Evolutionary conservation across 306 rosid genomes (phyloP).

Genomic region (Vachellia pachyceras): DNA sequence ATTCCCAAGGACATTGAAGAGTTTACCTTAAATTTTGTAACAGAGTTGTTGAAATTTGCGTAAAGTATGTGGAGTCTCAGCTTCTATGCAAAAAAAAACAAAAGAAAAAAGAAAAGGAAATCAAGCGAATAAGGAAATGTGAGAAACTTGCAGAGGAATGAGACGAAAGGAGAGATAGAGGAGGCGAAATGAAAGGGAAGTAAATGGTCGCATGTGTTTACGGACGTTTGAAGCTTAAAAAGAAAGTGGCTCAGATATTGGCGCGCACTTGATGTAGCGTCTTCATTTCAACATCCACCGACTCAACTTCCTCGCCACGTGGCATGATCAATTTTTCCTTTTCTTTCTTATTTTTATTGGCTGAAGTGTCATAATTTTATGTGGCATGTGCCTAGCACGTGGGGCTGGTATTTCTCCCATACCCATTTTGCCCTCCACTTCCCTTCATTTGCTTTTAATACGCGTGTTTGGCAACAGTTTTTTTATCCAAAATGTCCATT

Average conservation of each 20-base stretch:
- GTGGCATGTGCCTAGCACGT: too few species aligned
- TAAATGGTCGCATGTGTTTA: conserved; percentile 40
- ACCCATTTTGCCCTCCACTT: too few species aligned
- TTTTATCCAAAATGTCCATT: too few species aligned
- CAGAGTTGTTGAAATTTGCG: neutral
- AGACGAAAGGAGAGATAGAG: conserved; percentile 22
- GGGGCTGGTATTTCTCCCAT: too few species aligned
- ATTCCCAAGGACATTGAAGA: neutral
- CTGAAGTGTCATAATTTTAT: too few species aligned
- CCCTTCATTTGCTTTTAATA: too few species aligned
- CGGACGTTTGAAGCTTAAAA: conserved; percentile 42
- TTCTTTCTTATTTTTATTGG: too few species aligned
- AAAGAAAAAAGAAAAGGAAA: too few species aligned
- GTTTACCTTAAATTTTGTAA: neutral
- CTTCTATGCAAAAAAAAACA: neutral
- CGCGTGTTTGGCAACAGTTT: too few species aligned
- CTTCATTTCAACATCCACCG: too few species aligned
- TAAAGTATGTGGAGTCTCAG: neutral
- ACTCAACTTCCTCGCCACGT: too few species aligned
- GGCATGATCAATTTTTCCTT: too few species aligned
- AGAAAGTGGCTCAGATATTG: conserved; percentile 41
- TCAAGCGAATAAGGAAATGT: neutral
- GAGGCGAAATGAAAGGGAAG: conserved; percentile 50
- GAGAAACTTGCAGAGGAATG: conserved; percentile 21
- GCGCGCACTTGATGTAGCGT: conserved; percentile 44